Base-by-base conservation (phyloP, 352 stramenopile genomes). In the Pythium rhizo-oryzae region DNA sequence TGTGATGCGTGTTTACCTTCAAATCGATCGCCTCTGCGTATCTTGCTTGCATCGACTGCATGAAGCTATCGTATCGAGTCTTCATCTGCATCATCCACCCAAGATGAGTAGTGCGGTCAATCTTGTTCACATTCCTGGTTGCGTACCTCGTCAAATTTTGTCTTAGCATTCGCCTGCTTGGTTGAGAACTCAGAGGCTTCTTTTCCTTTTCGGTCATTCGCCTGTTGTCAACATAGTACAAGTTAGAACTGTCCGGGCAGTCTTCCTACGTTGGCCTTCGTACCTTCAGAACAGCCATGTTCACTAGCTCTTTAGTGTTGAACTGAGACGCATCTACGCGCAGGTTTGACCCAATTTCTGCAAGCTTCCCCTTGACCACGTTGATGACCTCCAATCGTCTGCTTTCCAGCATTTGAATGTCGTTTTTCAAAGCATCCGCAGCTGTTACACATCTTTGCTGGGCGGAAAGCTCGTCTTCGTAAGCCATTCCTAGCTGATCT, bases 31-130 rank as follows among this genome's bases (percentile, higher is more conserved):
- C 51, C 13, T 39, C 28, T 23, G 51, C 51, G 51, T 57, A 57
- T 23, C 24, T 57, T 28, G 16, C 4, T 39, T 57, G 24, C 24
- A 57, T 57, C 19, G 25, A 57, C 8, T 18, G 7, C 51, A 57
- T 43, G 13, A 43, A 16, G 6, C 43, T 28, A 33, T 57, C 51
- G 51, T 57, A 24, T 13, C 19, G 51, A 23, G 28, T 18, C 51
- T 57, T 23, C 51, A 57, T 24, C 51, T 57, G 18, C 30, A 18
- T 41, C 7, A 43, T 57, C n/a, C n/a, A n/a, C n/a, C 49, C 23
- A 33, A 24, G 7, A 19, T 21, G 11, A 11, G 9, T 33, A 23
- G 21, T n/a, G 9, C 8, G 4, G 23, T 18, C 23, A 19, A 55
- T n/a, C n/a, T n/a, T n/a, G n/a, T n/a, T n/a, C n/a, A n/a, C n/a